Conservation (phyloP, 345 rosid genomes). For the Theobroma cacao region DNA sequence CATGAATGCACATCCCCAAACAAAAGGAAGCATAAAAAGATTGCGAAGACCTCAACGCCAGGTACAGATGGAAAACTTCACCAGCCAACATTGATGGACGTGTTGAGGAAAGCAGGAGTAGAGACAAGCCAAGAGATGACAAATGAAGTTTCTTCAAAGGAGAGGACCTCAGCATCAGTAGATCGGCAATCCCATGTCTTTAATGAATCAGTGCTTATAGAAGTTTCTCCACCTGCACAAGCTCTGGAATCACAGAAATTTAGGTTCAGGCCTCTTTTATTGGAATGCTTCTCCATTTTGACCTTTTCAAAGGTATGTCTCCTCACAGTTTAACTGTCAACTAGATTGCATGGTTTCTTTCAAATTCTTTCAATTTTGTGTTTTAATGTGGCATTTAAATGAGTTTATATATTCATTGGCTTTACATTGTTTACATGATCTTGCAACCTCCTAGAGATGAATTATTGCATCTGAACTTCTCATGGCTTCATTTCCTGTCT, state of each 20-base stretch:
- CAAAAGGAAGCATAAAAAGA: slow-evolving; percentile 43
- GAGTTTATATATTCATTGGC: not conserved
- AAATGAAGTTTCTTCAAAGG: slow-evolving; percentile 34
- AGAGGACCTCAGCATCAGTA: slow-evolving; percentile 24
- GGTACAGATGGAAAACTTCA: slow-evolving; percentile 36
- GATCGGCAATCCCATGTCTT: slow-evolving; percentile 31
- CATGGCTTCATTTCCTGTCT: not conserved
- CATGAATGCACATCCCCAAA: slow-evolving; percentile 30
- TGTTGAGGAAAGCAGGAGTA: slow-evolving; percentile 52
- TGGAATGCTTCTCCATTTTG: slow-evolving; percentile 59
- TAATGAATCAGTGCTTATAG: slow-evolving; percentile 40
- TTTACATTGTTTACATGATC: not conserved
- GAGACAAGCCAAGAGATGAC: slow-evolving; percentile 45
- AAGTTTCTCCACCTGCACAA: slow-evolving; percentile 51
- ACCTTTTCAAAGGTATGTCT: slow-evolving; percentile 56
- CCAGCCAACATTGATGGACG: slow-evolving; percentile 63
- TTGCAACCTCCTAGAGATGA: not conserved
- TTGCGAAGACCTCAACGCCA: slow-evolving; percentile 35
- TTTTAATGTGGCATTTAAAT: not conserved
- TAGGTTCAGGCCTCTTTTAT: slow-evolving; percentile 74
- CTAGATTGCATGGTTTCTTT: not conserved
- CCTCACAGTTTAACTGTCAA: slow-evolving; percentile 2
- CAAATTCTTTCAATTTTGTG: not conserved
- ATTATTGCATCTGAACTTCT: not conserved
- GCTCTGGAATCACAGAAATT: slow-evolving; percentile 62